phyloP scores from a whole-genome alignment of 2,329 filamentous ascomycete genomes.

The Xylariales sp. region DNA sequence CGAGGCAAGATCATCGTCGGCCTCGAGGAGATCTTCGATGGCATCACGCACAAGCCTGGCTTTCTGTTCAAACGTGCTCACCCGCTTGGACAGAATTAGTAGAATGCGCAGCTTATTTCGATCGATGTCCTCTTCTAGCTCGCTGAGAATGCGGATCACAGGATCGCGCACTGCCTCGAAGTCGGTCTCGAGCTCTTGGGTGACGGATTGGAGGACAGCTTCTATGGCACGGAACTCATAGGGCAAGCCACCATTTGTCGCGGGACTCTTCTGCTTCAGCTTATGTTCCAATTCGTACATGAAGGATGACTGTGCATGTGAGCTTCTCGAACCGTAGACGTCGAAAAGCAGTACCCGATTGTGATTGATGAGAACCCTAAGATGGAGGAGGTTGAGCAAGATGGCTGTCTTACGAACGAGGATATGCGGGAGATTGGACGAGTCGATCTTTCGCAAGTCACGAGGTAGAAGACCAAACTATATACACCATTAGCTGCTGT shows the following conservation, averaged over 20 bases:
- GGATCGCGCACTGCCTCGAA: constrained; percentile 92
- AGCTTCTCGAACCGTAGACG: constrained; percentile 89
- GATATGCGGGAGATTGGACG: constrained; percentile 90
- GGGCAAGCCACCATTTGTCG: constrained; percentile 63
- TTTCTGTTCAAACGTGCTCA: constrained; percentile 97
- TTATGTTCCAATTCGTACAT: constrained; percentile 97
- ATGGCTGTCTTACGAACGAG: constrained; percentile 90
- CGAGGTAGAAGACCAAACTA: constrained; percentile 89
- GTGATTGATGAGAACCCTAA: constrained; percentile 91
- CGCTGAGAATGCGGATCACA: constrained; percentile 80
- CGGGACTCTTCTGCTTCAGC: constrained; percentile 70
- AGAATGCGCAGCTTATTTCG: constrained; percentile 86
- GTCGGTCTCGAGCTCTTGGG: constrained; percentile 84
- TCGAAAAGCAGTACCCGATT: constrained; percentile 94
- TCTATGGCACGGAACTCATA: constrained; percentile 97
- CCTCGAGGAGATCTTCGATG: constrained; percentile 91
- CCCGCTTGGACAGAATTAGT: constrained; percentile 88
- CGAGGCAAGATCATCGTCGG: constrained; percentile 86
- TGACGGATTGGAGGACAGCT: constrained; percentile 90
- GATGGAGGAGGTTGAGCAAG: constrained; percentile 90
- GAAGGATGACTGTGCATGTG: constrained; percentile 92
- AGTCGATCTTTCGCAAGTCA: constrained; percentile 96
- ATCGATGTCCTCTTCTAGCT: constrained; percentile 95
- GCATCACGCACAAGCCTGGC: constrained; percentile 89
- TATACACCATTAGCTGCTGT: too few relatives aligned